phyloP scores from a whole-genome alignment of 495 filamentous ascomycete species.

The Cercophora sp. region DNA sequence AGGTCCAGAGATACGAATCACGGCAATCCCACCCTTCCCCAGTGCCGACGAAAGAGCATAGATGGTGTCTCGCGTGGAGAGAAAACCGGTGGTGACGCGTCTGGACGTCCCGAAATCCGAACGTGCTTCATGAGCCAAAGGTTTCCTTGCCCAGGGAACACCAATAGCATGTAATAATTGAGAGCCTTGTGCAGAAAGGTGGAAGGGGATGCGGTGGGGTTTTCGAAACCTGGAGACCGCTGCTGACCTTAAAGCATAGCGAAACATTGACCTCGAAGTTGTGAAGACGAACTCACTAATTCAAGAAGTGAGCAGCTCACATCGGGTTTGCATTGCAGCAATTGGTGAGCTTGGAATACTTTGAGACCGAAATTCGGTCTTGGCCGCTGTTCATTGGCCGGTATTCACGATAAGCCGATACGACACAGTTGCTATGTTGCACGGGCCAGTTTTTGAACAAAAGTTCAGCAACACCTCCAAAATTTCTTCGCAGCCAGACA shows the following conservation, averaged over 20 bases:
- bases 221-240: background rate
- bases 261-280: slow-evolving; percentile 30
- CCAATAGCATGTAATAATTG: too few relatives aligned
- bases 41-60: slow-evolving; percentile 88
- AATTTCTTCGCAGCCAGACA: slow-evolving; percentile 3
- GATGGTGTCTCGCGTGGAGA: slow-evolving; percentile 59
- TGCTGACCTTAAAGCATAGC: slow-evolving; percentile 28
- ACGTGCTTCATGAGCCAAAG: background rate
- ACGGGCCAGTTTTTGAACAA: slow-evolving; percentile 3
- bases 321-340: too few relatives aligned
- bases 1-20: slow-evolving; percentile 83
- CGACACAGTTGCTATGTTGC: background rate
- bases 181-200: too few relatives aligned
- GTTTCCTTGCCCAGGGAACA: slow-evolving; percentile 9
- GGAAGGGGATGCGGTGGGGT: too few relatives aligned
- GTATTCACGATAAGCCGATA: slow-evolving; percentile 6
- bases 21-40: slow-evolving; percentile 85
- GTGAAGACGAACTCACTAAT: background rate
- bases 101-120: background rate
- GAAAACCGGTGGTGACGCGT: background rate
- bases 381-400: too few relatives aligned
- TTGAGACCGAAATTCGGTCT: too few relatives aligned
- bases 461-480: slow-evolving; percentile 1
- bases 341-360: too few relatives aligned
- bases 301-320: too few relatives aligned